A percentile compares a stretch with the other conserved stretches of the same genome.
phyloP scores from a whole-genome alignment of 257 asterid genomes.

The Striga asiatica region DNA sequence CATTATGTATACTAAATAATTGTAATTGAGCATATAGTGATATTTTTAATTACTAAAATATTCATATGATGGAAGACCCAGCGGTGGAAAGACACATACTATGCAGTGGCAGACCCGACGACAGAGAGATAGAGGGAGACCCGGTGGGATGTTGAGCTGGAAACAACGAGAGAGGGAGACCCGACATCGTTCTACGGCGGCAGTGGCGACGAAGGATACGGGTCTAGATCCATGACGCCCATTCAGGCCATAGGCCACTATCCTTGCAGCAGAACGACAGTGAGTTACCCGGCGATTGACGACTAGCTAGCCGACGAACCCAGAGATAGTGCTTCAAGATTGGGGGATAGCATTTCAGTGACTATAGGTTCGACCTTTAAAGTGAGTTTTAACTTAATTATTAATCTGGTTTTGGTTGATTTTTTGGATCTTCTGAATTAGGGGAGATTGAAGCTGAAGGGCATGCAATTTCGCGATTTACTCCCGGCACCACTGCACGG shows the following conservation, averaged over 20 bases:
- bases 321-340: conserved; percentile 45
- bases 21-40: background rate
- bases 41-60: too few species aligned
- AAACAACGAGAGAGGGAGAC: too few species aligned
- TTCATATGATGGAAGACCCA: too few species aligned
- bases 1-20: background rate
- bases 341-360: conserved; percentile 89
- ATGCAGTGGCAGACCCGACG: too few species aligned
- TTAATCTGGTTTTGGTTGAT: conserved; percentile 44
- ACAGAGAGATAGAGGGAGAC: too few species aligned
- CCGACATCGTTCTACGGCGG: too few species aligned
- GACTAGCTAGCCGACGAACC: conserved; percentile 57
- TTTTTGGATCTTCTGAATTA: conserved; percentile 26
- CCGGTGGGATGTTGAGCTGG: too few species aligned
- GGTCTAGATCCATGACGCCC: conserved; percentile 88
- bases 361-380: conserved; percentile 90
- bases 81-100: too few species aligned
- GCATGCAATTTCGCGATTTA: conserved; percentile 76
- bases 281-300: conserved; percentile 50
- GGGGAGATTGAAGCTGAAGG: conserved; percentile 22
- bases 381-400: conserved; percentile 37
- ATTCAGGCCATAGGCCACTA: too few species aligned
- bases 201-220: conserved; percentile 31
- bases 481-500: conserved; percentile 70
- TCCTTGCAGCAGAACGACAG: conserved; percentile 55